Evolutionary conservation across 169 alveolate species (phyloP), one percentile per base, ranked within the genome.

Genomic region (Plasmodium fragile): DNA sequence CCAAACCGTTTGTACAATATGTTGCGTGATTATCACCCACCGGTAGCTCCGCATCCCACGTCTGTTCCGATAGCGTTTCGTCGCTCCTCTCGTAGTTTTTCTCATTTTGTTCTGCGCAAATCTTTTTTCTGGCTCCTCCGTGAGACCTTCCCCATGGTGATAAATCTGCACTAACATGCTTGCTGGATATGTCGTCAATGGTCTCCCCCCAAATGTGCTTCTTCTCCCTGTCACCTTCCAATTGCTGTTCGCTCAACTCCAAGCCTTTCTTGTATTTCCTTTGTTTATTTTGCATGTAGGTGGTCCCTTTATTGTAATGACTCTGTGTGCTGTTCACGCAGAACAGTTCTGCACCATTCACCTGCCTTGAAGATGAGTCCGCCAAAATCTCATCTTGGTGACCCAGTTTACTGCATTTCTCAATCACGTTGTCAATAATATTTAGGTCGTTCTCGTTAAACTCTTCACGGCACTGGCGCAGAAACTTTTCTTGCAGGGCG

Each of bases 361-460:
- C 28, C 78, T 41, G 32, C 34, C 22, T 32, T 49, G 4, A 4
- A 22, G 41, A 13, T 72, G 18, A 8, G 10, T 41, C 49, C 41
- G 4, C 55, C 55, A 13, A 18, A 22, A 43, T 73, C 36, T 13
- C 79, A 43, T 73, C 13, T 11, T 18, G 16, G 41, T 34, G 28
- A 25, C 75, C 30, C 34, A 25, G 22, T 18, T 41, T 34, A n/a
- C 69, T 71, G 36, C 30, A 43, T 36, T 77, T 36, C 41, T 80
- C 90, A 39, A 89, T 89, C 39, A 89, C 71, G 4, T 89, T 28
- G 72, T 89, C 94, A 28, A 89, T 89, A 89, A 89, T n/a, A 7
- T 77, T 28, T 69, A 89, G 36, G 75, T 89, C 94, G 2, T 41
- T 18, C 22, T 55, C 52, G 82, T 79, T 79, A 89, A 55, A 89